Percentiles rank a stretch among this genome's conserved stretches.
Evolutionary conservation across 768 basidiomycete species (phyloP).

Genomic region (Auricularia auricula-judae): DNA sequence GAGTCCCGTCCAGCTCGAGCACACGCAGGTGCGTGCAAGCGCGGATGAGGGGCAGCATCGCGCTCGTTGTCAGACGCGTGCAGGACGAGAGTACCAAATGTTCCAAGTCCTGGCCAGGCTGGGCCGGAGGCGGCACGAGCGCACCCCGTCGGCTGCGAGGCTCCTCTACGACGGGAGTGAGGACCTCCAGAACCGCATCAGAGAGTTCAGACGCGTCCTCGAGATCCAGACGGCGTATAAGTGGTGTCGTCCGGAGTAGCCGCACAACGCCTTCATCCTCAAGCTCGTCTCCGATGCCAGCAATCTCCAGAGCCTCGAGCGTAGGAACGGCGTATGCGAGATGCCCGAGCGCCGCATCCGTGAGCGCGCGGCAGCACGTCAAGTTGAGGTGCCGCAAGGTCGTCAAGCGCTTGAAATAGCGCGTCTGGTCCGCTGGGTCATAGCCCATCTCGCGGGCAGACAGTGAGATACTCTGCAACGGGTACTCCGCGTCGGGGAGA

Average conservation of each 20-base stretch:
- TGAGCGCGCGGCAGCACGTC: constrained; percentile 59
- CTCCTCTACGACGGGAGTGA: constrained; percentile 37
- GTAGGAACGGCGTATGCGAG: constrained; percentile 58
- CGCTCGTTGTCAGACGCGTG: constrained; percentile 49
- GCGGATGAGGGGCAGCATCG: constrained; percentile 50
- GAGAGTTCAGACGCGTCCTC: constrained; percentile 71
- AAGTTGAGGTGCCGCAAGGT: constrained; percentile 62
- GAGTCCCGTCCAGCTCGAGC: constrained; percentile 74
- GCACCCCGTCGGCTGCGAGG: constrained; percentile 11
- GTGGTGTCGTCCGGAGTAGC: constrained; percentile 57
- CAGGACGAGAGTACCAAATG: constrained; percentile 64
- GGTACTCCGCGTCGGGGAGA: constrained; percentile 28
- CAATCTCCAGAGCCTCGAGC: constrained; percentile 71
- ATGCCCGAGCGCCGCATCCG: constrained; percentile 64
- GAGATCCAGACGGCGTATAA: constrained; percentile 69
- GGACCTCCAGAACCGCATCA: constrained; percentile 52
- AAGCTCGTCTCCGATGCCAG: constrained; percentile 58
- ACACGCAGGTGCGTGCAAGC: constrained; percentile 49
- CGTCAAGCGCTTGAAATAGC: constrained; percentile 50
- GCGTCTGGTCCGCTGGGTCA: constrained; percentile 25
- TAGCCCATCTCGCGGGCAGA: constrained; percentile 56
- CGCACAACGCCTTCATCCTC: constrained; percentile 64
- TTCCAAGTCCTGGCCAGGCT: constrained; percentile 59
- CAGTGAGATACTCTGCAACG: constrained; percentile 16
- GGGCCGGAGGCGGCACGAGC: constrained; percentile 15